Evolutionary conservation across 495 filamentous ascomycete genomes (phyloP).

Genomic region (Xylona heveae): DNA sequence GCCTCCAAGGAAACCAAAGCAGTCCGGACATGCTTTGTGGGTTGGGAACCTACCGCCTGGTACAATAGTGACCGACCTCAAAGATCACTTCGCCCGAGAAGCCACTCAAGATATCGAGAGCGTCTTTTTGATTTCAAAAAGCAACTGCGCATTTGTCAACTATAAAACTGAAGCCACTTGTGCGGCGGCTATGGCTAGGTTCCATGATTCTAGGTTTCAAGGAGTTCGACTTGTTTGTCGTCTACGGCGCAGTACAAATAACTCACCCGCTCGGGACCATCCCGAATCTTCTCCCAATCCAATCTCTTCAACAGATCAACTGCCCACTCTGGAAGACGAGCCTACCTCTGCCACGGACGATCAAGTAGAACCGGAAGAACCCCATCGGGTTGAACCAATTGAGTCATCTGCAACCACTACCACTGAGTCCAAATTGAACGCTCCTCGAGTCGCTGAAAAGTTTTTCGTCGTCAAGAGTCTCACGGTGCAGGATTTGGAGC

Average conservation of each 20-base stretch:
- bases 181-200: slow-evolving; percentile 53
- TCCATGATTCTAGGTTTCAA: slow-evolving; percentile 83
- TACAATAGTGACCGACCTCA: slow-evolving; percentile 56
- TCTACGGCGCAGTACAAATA: slow-evolving; percentile 38
- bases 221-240: slow-evolving; percentile 84
- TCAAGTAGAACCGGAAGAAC: neutral
- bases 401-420: slow-evolving; percentile 6
- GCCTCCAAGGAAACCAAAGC: slow-evolving; percentile 81
- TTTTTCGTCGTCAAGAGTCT: slow-evolving; percentile 92
- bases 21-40: slow-evolving; percentile 89
- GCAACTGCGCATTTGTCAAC: slow-evolving; percentile 95
- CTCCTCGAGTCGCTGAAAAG: slow-evolving; percentile 32
- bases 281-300: slow-evolving; percentile 13
- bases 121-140: slow-evolving; percentile 88
- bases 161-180: slow-evolving; percentile 69
- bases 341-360: neutral
- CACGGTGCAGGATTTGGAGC: slow-evolving; percentile 80
- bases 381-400: neutral
- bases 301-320: slow-evolving; percentile 20
- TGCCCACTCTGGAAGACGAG: neutral
- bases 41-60: slow-evolving; percentile 83
- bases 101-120: slow-evolving; percentile 64
- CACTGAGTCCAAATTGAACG: slow-evolving; percentile 14
- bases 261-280: slow-evolving; percentile 3
- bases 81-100: slow-evolving; percentile 77